A percentile compares a stretch with the other conserved stretches of the same genome.
Evolutionary conservation across 2,329 filamentous ascomycete species (phyloP).

Genomic region (Monilinia fructicola): DNA sequence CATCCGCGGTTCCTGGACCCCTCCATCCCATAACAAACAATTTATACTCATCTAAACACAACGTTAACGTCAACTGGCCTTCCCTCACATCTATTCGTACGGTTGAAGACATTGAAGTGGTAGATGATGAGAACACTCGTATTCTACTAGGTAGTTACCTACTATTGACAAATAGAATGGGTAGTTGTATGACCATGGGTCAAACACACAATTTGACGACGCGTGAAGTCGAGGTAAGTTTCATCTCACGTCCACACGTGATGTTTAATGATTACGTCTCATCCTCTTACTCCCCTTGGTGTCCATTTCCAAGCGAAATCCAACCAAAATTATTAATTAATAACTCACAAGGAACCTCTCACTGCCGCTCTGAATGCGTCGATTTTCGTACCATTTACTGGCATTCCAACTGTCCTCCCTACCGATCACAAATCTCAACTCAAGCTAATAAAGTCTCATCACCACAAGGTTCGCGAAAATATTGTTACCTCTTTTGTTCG

Average conservation of each 20-base stretch:
- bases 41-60: not conserved
- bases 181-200: not conserved
- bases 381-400: conserved; percentile 36
- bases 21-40: not conserved
- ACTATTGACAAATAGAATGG: not conserved
- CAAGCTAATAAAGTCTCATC: conserved; percentile 30
- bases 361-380: conserved; percentile 26
- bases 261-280: not conserved
- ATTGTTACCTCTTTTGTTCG: conserved; percentile 28
- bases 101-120: not conserved
- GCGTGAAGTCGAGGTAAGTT: conserved; percentile 8
- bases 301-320: fast-evolving
- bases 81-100: not conserved
- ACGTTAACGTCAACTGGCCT: not conserved
- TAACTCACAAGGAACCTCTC: not conserved
- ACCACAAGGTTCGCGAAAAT: conserved; percentile 31
- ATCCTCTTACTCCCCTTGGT: not conserved
- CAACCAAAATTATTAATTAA: not conserved
- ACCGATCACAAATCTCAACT: conserved; percentile 26
- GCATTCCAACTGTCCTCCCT: conserved; percentile 20
- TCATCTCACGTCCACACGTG: conserved; percentile 17
- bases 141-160: too few species aligned
- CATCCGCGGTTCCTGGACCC: not conserved
- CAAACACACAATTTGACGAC: not conserved
- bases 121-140: not conserved